Evolutionary conservation across 2,329 filamentous ascomycete species (phyloP).

Genomic region (Aspergillus sp.): DNA sequence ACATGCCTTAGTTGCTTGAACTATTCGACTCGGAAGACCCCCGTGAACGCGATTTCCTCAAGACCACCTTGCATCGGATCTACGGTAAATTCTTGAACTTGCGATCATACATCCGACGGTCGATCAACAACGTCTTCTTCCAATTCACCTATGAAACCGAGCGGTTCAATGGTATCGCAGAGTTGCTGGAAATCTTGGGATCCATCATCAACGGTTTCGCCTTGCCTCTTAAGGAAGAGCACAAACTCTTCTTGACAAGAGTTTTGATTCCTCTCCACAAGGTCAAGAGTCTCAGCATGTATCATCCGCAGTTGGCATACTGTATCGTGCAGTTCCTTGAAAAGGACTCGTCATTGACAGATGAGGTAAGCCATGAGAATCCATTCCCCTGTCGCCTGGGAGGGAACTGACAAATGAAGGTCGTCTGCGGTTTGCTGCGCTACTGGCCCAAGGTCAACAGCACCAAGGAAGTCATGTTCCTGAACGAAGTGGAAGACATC

Average conservation of each 20-base stretch:
- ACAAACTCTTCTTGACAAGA: constrained; percentile 93
- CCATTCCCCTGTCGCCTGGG: constrained; percentile 1
- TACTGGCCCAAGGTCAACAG: constrained; percentile 99
- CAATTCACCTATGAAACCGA: constrained; percentile 99
- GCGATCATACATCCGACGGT: constrained; percentile 91
- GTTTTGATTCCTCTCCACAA: constrained; percentile 93
- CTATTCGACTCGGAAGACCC: constrained; percentile 98
- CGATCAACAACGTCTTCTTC: constrained; percentile 99
- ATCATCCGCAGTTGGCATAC: constrained; percentile 95
- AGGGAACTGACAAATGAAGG: constrained; percentile 44
- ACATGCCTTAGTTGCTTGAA: constrained; percentile 64
- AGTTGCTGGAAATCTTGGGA: constrained; percentile 90
- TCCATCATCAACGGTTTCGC: constrained; percentile 99
- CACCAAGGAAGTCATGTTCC: constrained; percentile 99
- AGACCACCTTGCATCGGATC: constrained; percentile 95
- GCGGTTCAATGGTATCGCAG: constrained; percentile 95
- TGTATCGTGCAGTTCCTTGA: constrained; percentile 98
- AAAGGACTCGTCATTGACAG: constrained; percentile 92
- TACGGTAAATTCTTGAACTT: constrained; percentile 99
- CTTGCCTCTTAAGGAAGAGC: constrained; percentile 91
- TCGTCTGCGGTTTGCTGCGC: constrained; percentile 85
- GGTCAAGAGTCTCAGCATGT: constrained; percentile 99
- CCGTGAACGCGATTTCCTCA: constrained; percentile 91
- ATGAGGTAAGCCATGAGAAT: constrained; percentile 61
- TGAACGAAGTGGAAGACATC: constrained; percentile 98